Evolutionary conservation across 2,329 filamentous ascomycete species (phyloP), one percentile per base, ranked within the genome.

Genomic region (Penicillium capsulatum): DNA sequence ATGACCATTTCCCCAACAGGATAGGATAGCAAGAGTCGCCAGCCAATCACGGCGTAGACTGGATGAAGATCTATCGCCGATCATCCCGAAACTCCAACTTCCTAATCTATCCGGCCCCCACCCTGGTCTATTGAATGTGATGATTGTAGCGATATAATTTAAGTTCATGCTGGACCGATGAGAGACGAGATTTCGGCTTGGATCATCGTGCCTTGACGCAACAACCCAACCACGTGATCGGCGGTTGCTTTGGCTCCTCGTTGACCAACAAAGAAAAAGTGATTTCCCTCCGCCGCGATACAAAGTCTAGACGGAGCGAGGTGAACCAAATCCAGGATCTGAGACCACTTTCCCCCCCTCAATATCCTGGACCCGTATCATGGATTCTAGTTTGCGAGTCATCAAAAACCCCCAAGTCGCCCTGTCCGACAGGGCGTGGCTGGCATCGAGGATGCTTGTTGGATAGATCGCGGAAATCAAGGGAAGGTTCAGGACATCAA

Each of bases 231-330:
- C 5, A 27, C 19, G 9, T 16, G 30, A 7, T 27, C 27, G 9
- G 24, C 13, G 19, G 37, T 11, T 8, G 29, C 10, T 14, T 36
- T 10, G 17, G 16, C 17, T 20, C 31, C 15, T 14, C 4, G 28
- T 28, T 30, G 31, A 14, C 20, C 33, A 20, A 7, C 31, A 9
- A 53, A 55, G 27, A 55, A 55, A 26, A 53, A 55, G 42, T 55
- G 52, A 34, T 44, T 55, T 2, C 52, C 52, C 2, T 32, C 13
- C 2, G 51, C 31, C 7, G 34, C 14, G 2, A 11, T 33, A 8
- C 15, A 34, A 16, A 44, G 35, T 15, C 42, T 33, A 9, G 24
- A 19, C 4, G 42, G 42, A 4, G 42, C 42, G 15, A 27, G 29
- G 17, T 40, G 22, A 13, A 44, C 24, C 4, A 44, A 17, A 13